These are phyloP conservation scores for Mycena olivaceomarginata DNA, from an alignment of 768 basidiomycete genomes.

Conservation along the genomic window DNA sequence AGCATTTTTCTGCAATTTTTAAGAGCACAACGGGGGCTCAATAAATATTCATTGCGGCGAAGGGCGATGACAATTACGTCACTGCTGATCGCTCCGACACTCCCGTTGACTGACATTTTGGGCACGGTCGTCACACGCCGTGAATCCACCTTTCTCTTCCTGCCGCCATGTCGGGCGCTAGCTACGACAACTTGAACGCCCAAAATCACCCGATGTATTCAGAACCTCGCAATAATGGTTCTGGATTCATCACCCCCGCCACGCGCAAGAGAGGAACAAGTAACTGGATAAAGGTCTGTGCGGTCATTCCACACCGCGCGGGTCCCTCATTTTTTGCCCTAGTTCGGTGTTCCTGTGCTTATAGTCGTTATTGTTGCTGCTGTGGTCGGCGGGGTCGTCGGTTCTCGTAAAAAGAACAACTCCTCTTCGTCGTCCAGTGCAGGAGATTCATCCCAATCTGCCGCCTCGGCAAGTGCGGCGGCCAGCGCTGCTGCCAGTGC, in stretches of 20 bases:
- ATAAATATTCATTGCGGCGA: no score
- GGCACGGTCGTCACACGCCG: background rate
- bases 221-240: constrained; percentile 82
- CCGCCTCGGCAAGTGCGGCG: constrained; percentile 64
- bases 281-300: constrained; percentile 78
- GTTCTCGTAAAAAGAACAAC: constrained; percentile 67
- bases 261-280: constrained; percentile 72
- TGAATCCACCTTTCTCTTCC: constrained; percentile 9
- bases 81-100: background rate
- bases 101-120: no score
- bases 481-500: constrained; percentile 76
- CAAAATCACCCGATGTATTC: constrained; percentile 35
- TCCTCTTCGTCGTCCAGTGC: constrained; percentile 14
- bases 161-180: constrained; percentile 40
- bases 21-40: no score
- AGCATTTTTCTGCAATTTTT: no score
- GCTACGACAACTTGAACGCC: constrained; percentile 42
- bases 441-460: constrained; percentile 63
- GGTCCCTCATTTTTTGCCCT: constrained; percentile 1
- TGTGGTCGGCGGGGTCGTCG: constrained; percentile 89
- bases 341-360: constrained; percentile 79
- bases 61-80: no score
- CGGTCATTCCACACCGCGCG: background rate
- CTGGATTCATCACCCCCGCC: constrained; percentile 79
- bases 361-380: constrained; percentile 80